These are phyloP conservation scores for Acrocalymma vagum DNA, from an alignment of 2,329 filamentous ascomycete species.

Conservation along the genomic window DNA sequence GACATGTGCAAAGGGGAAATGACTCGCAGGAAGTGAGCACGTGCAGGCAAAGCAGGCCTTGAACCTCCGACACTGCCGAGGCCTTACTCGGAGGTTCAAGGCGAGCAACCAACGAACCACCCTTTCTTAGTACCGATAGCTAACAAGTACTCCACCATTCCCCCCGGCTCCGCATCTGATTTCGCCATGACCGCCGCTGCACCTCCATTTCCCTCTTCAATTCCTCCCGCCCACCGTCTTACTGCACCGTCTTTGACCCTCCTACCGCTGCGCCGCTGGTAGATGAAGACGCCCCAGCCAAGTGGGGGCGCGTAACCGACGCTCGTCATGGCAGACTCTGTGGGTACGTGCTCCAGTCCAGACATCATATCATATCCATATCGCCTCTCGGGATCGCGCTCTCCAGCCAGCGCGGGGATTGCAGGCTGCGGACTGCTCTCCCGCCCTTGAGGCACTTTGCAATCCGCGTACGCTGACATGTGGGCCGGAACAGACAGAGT, in stretches of 20 bases:
- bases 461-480: conserved; percentile 12
- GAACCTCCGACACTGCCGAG: too few relatives aligned
- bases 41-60: too few relatives aligned
- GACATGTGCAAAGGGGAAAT: too few relatives aligned
- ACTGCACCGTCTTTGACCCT: background rate
- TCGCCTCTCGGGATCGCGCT: too few relatives aligned
- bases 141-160: too few relatives aligned
- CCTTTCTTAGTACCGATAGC: too few relatives aligned
- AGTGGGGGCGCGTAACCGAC: conserved; percentile 28
- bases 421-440: too few relatives aligned
- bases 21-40: too few relatives aligned
- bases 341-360: conserved; percentile 41
- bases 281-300: conserved; percentile 19
- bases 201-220: conserved; percentile 1
- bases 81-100: too few relatives aligned
- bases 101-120: too few relatives aligned
- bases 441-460: too few relatives aligned
- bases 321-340: conserved; percentile 50
- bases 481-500: conserved; percentile 76
- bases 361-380: too few relatives aligned
- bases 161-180: conserved; percentile 21
- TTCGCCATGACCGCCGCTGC: conserved; percentile 28
- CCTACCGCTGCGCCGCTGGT: conserved; percentile 2
- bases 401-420: background rate
- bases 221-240: background rate